These are phyloP conservation scores for Zelopaecilomyces penicillatus DNA, from an alignment of 2,329 filamentous ascomycete genomes.

Conservation along the genomic window DNA sequence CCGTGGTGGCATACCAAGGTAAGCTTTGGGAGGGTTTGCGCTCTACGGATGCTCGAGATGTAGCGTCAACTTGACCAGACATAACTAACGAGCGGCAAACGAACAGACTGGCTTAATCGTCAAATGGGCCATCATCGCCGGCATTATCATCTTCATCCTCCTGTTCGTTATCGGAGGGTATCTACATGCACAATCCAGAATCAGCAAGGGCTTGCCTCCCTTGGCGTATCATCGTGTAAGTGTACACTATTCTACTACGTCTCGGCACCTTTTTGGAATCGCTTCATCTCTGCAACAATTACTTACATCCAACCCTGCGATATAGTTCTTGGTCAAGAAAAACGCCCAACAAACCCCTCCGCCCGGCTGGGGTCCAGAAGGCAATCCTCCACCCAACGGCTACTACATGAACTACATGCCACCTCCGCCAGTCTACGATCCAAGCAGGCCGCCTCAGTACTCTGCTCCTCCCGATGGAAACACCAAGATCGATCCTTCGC, in stretches of 20 bases:
- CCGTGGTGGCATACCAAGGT: slow-evolving; percentile 24
- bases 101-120: slow-evolving; percentile 53
- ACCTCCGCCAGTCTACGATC: slow-evolving; percentile 51
- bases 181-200: slow-evolving; percentile 58
- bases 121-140: slow-evolving; percentile 63
- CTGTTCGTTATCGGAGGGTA: slow-evolving; percentile 60
- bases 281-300: too few species aligned
- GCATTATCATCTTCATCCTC: slow-evolving; percentile 49
- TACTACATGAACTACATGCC: slow-evolving; percentile 46
- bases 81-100: slow-evolving; percentile 6
- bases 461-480: slow-evolving; percentile 37
- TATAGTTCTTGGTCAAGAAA: slow-evolving; percentile 44
- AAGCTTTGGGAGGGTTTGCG: slow-evolving; percentile 1
- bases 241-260: too few species aligned
- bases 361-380: slow-evolving; percentile 15
- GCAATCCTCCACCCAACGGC: slow-evolving; percentile 8
- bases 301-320: neutral
- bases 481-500: slow-evolving; percentile 46
- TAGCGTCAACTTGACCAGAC: neutral
- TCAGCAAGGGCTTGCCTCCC: slow-evolving; percentile 57
- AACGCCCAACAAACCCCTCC: slow-evolving; percentile 9
- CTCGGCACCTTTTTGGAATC: neutral
- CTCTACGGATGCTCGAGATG: neutral
- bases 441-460: slow-evolving; percentile 48
- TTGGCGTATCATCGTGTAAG: slow-evolving; percentile 62